Conservation (phyloP, 1,284 basidiomycete species). For the Papiliotrema nemorosa region DNA sequence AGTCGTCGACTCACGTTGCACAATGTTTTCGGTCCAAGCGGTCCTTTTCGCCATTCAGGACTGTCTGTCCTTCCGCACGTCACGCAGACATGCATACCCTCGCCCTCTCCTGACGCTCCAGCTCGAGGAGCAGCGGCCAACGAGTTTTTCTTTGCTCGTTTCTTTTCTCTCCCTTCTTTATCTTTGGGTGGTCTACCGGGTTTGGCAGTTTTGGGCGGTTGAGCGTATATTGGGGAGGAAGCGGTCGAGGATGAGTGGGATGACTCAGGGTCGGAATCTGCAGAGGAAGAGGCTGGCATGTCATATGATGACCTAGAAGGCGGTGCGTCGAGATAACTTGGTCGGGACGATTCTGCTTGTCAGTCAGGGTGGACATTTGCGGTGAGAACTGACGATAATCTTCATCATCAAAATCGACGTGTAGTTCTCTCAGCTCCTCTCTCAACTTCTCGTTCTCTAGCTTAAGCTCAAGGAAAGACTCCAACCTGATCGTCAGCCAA, state of each 20-base stretch:
- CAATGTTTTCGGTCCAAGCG: conserved; percentile 47
- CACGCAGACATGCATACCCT: conserved; percentile 45
- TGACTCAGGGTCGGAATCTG: conserved; percentile 9
- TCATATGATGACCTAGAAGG: too few relatives aligned
- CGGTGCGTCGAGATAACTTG: conserved; percentile 6
- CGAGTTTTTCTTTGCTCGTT: conserved; percentile 15
- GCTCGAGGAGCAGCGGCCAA: background rate
- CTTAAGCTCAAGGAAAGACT: conserved; percentile 46
- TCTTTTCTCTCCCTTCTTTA: conserved; percentile 19
- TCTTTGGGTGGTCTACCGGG: conserved; percentile 17
- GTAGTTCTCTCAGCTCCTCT: conserved; percentile 40
- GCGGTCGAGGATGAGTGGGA: conserved; percentile 7
- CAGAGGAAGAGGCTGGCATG: conserved; percentile 15
- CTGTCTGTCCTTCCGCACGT: conserved; percentile 48
- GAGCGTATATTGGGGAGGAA: conserved; percentile 1
- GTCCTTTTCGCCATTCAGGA: conserved; percentile 50
- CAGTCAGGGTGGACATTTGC: background rate
- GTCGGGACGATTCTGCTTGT: conserved; percentile 9
- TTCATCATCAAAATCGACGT: conserved; percentile 28
- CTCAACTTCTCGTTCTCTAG: conserved; percentile 45
- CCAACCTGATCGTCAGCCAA: conserved; percentile 20
- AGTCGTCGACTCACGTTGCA: conserved; percentile 45
- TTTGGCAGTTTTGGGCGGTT: conserved; percentile 6
- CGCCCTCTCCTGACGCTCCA: conserved; percentile 15
- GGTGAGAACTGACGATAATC: conserved; percentile 11